Percentiles rank a stretch among this genome's conserved stretches.
These are phyloP conservation scores for Apiospora pterosperma DNA, from an alignment of 2,329 filamentous ascomycete genomes.

Conservation along the genomic window DNA sequence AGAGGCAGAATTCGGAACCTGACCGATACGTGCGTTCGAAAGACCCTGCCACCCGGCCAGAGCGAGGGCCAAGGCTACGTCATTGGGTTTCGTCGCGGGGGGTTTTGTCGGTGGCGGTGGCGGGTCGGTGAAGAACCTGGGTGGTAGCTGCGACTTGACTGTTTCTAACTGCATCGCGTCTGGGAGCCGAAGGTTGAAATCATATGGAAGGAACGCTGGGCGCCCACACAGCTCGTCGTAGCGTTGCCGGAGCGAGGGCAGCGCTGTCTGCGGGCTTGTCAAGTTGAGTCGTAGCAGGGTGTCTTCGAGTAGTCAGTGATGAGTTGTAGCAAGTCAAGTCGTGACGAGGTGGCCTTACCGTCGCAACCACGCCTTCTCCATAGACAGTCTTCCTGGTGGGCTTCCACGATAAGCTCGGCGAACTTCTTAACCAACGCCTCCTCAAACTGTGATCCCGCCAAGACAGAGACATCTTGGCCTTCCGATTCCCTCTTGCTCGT, in stretches of 20 bases:
- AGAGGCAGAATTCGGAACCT: constrained; percentile 68
- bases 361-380: constrained; percentile 90
- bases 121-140: constrained; percentile 50
- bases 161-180: constrained; percentile 47
- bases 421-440: constrained; percentile 75
- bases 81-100: constrained; percentile 43
- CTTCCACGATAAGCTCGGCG: constrained; percentile 65
- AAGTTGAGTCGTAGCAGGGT: constrained; percentile 60
- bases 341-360: constrained; percentile 42
- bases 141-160: constrained; percentile 46
- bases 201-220: constrained; percentile 56
- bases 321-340: not conserved
- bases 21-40: constrained; percentile 48
- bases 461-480: constrained; percentile 50
- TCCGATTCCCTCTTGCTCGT: constrained; percentile 59
- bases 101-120: constrained; percentile 27
- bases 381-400: constrained; percentile 77
- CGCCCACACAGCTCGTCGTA: constrained; percentile 61
- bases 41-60: constrained; percentile 75
- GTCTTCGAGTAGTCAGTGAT: constrained; percentile 34
- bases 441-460: constrained; percentile 60
- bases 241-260: constrained; percentile 56
- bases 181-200: constrained; percentile 58
- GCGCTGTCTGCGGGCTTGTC: constrained; percentile 55
- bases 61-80: constrained; percentile 64